Conservation (phyloP, 2,329 filamentous ascomycete species). For the Colletotrichum godetiae region DNA sequence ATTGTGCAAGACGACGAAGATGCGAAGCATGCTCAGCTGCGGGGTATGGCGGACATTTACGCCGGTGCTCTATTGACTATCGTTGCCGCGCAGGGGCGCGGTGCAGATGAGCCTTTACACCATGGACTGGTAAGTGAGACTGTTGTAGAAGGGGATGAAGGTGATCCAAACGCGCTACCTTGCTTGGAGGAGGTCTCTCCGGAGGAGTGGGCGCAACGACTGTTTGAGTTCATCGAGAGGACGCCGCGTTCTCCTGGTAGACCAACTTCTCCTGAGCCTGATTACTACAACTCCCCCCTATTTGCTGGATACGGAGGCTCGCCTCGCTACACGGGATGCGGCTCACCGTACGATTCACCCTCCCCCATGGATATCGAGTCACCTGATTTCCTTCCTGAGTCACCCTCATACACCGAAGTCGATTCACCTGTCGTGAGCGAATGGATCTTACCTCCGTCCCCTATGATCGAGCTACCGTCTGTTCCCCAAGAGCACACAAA, state of each 20-base stretch:
- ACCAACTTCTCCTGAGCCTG: background rate
- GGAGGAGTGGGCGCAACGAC: background rate
- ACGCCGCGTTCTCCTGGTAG: background rate
- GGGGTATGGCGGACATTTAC: background rate
- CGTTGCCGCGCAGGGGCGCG: background rate
- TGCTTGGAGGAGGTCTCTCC: background rate
- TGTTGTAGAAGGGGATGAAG: background rate
- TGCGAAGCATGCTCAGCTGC: background rate
- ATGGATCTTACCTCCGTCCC: background rate
- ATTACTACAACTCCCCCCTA: background rate
- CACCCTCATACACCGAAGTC: background rate
- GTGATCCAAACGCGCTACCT: background rate
- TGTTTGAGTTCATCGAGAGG: background rate
- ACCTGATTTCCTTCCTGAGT: too few relatives aligned
- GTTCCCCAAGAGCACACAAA: background rate
- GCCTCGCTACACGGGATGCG: background rate
- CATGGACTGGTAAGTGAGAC: background rate
- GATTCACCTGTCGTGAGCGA: background rate
- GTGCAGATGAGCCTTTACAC: background rate
- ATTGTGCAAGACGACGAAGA: background rate
- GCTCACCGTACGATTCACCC: too few relatives aligned
- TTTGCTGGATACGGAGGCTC: background rate
- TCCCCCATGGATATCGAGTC: background rate
- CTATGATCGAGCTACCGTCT: background rate
- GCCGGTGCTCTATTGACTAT: background rate